phyloP scores from a whole-genome alignment of 257 asterid genomes.

The Solanum pinnatisectum region DNA sequence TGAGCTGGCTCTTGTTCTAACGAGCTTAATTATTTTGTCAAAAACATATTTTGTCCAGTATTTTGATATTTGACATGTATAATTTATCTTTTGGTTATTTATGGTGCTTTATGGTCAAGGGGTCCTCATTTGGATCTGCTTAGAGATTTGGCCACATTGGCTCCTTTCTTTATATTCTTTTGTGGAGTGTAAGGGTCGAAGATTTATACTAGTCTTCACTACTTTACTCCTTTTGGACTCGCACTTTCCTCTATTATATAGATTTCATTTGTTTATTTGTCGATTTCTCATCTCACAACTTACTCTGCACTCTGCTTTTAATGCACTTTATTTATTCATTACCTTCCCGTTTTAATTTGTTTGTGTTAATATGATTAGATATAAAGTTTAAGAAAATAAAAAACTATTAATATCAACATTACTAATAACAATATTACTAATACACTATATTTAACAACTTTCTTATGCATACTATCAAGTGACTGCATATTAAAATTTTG shows the following conservation, averaged over 20 bases:
- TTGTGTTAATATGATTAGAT: neutral
- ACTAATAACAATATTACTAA: too few relatives aligned
- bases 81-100: conserved; percentile 12
- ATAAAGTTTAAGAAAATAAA: too few relatives aligned
- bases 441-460: too few relatives aligned
- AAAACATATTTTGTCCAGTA: conserved; percentile 8
- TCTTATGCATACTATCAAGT: neutral
- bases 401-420: too few relatives aligned
- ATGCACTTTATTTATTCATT: neutral
- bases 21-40: neutral
- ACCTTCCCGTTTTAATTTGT: neutral
- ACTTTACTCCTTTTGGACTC: neutral
- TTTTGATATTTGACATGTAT: conserved; percentile 9
- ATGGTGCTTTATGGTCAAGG: conserved; percentile 2
- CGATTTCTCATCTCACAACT: neutral
- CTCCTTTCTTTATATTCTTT: conserved; percentile 20
- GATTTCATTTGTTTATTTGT: conserved; percentile 1
- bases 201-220: neutral
- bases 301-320: neutral
- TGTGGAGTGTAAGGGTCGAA: conserved; percentile 1
- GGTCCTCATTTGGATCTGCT: conserved; percentile 1
- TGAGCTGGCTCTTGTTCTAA: conserved; percentile 41
- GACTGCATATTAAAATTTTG: neutral
- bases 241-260: neutral
- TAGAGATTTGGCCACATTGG: conserved; percentile 20